These are phyloP conservation scores for Symbiodinium pilosum DNA, from an alignment of 73 alveolate genomes.

Conservation along the genomic window DNA sequence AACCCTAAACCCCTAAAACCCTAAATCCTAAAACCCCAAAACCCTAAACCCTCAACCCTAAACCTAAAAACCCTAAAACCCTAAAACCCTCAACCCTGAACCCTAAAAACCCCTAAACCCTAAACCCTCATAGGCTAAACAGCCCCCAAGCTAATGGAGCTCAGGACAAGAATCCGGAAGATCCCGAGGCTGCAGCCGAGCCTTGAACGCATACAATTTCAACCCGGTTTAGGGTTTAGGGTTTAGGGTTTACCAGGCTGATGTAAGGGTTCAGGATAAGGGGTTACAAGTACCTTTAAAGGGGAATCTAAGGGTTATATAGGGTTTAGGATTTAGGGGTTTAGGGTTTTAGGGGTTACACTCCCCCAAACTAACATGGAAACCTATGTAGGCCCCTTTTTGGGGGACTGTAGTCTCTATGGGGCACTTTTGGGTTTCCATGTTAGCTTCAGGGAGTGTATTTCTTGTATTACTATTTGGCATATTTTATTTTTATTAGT, in stretches of 20 bases:
- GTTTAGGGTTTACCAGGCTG: background rate
- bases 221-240: background rate
- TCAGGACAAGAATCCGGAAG: constrained; percentile 80
- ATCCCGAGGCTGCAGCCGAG: constrained; percentile 83
- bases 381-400: too few species aligned
- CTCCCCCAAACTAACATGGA: too few species aligned
- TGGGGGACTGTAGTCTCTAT: too few species aligned
- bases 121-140: background rate
- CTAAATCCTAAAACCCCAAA: background rate
- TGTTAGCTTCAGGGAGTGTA: too few species aligned
- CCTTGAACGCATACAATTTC: background rate
- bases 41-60: too few species aligned
- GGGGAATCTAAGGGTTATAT: background rate
- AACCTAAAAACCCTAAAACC: background rate
- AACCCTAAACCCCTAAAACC: background rate
- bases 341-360: background rate
- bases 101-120: background rate
- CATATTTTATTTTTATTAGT: too few species aligned
- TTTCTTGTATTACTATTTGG: too few species aligned
- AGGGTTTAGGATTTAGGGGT: background rate
- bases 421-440: too few species aligned
- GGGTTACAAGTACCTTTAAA: background rate
- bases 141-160: background rate
- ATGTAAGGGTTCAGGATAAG: background rate
- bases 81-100: background rate